These are phyloP conservation scores for Erodium trifolium DNA, from an alignment of 441 rosid species.

Conservation along the genomic window DNA sequence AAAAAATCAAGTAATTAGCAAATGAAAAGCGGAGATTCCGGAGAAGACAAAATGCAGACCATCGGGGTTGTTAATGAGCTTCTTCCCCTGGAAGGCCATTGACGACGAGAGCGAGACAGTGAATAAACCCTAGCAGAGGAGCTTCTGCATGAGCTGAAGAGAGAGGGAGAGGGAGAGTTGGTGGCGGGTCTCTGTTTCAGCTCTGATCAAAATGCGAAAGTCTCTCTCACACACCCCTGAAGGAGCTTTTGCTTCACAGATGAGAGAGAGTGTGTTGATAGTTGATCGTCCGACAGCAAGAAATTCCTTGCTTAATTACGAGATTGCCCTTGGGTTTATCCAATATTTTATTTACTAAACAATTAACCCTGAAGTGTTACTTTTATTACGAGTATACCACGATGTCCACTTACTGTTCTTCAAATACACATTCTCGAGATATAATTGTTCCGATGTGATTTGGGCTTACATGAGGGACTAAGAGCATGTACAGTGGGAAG, in stretches of 20 bases:
- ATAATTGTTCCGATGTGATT: too few species aligned
- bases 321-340: not conserved
- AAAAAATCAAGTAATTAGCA: not conserved
- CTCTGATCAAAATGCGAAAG: not conserved
- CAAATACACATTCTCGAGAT: too few species aligned
- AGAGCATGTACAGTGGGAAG: too few species aligned
- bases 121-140: constrained; percentile 17
- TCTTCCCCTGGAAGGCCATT: constrained; percentile 80
- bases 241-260: not conserved
- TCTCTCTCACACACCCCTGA: not conserved
- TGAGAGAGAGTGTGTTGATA: not conserved
- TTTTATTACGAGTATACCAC: too few species aligned
- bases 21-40: constrained; percentile 10
- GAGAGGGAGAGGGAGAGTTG: constrained; percentile 6
- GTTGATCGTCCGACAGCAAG: constrained; percentile 3
- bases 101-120: constrained; percentile 1
- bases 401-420: too few species aligned
- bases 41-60: constrained; percentile 42
- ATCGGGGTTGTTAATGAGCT: constrained; percentile 78
- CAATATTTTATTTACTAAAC: not conserved
- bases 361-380: too few species aligned
- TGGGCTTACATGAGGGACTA: too few species aligned
- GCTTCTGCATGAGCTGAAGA: constrained; percentile 4
- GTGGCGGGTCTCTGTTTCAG: constrained; percentile 3
- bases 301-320: not conserved